phyloP scores from a whole-genome alignment of 352 stramenopile species.

The Phytophthora quininea region DNA sequence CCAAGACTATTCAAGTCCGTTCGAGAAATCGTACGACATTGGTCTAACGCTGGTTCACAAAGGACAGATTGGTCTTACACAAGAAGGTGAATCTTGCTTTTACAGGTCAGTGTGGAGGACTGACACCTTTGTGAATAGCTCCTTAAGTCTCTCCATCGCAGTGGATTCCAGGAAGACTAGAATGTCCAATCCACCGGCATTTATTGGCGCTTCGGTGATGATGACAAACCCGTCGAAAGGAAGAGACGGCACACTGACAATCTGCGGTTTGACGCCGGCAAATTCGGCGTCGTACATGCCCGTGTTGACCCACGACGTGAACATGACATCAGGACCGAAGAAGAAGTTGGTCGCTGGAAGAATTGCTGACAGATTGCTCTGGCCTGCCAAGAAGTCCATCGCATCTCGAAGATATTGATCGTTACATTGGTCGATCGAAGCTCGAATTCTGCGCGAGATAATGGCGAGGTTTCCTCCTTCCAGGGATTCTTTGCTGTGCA shows the following conservation, averaged over 20 bases:
- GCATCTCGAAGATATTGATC: constrained; percentile 50
- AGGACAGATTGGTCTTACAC: neutral
- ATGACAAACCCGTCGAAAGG: constrained; percentile 50
- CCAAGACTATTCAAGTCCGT: neutral
- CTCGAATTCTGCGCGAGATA: neutral
- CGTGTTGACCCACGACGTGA: constrained; percentile 58
- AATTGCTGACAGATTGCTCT: constrained; percentile 35
- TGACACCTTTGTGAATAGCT: constrained; percentile 13
- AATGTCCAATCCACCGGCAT: constrained; percentile 40
- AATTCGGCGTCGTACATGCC: constrained; percentile 70
- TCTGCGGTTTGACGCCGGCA: constrained; percentile 35
- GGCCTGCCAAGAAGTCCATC: constrained; percentile 52
- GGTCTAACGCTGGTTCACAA: neutral
- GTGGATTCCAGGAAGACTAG: constrained; percentile 43
- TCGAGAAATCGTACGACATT: neutral
- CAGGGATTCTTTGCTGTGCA: constrained; percentile 35
- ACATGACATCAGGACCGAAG: constrained; percentile 56
- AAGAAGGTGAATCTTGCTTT: neutral
- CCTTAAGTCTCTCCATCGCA: constrained; percentile 38
- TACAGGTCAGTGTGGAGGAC: constrained; percentile 4
- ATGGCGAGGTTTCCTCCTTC: neutral
- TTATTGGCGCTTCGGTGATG: constrained; percentile 44
- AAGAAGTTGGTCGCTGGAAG: constrained; percentile 48
- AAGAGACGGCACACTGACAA: constrained; percentile 37
- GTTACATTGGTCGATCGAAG: constrained; percentile 37